A percentile compares a stretch with the other conserved stretches of the same genome.
Conservation (phyloP, 768 basidiomycete genomes). For the Coprinopsis marcescibilis region DNA sequence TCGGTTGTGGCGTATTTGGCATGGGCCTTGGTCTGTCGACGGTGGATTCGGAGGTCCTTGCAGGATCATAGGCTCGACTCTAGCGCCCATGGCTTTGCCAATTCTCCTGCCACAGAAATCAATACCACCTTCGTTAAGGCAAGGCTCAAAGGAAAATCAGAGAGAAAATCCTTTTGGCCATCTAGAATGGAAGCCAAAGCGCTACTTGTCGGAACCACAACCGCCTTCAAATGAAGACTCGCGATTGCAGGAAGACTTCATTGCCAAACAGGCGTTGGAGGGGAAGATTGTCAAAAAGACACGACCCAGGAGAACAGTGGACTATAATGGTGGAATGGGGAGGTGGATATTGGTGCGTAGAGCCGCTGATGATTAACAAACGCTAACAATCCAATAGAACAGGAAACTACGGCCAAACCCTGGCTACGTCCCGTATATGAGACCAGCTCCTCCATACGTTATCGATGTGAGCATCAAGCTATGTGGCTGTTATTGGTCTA, state of each 20-base stretch:
- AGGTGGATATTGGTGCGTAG: slow-evolving; percentile 72
- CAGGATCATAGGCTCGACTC: too few species aligned
- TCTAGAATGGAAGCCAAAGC: slow-evolving; percentile 72
- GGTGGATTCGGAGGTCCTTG: too few species aligned
- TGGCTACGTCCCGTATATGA: slow-evolving; percentile 66
- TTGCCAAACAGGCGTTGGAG: slow-evolving; percentile 71
- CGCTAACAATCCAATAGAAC: slow-evolving; percentile 36
- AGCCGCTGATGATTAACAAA: slow-evolving; percentile 1
- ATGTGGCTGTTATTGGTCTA: slow-evolving; percentile 9
- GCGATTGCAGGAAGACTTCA: slow-evolving; percentile 70
- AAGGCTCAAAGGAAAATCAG: neutral
- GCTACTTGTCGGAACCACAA: slow-evolving; percentile 70
- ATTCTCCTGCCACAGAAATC: slow-evolving; percentile 7
- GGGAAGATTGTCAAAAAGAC: slow-evolving; percentile 87
- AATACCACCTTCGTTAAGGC: neutral
- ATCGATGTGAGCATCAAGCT: slow-evolving; percentile 63
- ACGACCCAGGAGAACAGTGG: slow-evolving; percentile 88
- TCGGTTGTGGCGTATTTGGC: too few species aligned
- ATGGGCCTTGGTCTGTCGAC: too few species aligned
- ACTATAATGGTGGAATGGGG: slow-evolving; percentile 86
- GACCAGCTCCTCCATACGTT: slow-evolving; percentile 84
- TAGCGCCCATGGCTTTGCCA: slow-evolving; percentile 5
- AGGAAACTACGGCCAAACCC: slow-evolving; percentile 77
- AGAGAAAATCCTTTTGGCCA: slow-evolving; percentile 22
- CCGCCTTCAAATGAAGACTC: slow-evolving; percentile 72